Evolutionary conservation across 805 yeast species (phyloP).

Genomic region (Saccharomycopsis babjevae): DNA sequence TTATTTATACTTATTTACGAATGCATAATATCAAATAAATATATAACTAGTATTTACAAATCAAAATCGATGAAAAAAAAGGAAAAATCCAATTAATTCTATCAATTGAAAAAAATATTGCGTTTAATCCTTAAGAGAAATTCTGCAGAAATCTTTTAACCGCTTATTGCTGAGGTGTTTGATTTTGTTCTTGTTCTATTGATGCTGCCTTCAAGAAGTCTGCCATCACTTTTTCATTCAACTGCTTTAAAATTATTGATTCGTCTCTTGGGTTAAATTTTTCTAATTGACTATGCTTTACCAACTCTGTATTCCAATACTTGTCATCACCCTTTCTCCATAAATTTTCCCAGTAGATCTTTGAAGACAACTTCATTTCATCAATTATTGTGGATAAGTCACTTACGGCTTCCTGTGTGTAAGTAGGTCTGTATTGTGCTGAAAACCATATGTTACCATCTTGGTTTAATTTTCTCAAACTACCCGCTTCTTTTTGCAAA

Average conservation of each 20-base stretch:
- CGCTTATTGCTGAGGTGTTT: background rate
- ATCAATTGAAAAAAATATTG: no score
- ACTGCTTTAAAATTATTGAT: slow-evolving; percentile 51
- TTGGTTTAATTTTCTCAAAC: slow-evolving; percentile 58
- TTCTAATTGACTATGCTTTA: slow-evolving; percentile 52
- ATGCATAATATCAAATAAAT: no score
- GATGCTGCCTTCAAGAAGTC: slow-evolving; percentile 17
- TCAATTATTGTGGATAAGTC: slow-evolving; percentile 68
- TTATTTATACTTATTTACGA: no score
- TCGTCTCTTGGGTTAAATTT: slow-evolving; percentile 56
- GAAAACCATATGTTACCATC: slow-evolving; percentile 80
- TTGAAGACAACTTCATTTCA: slow-evolving; percentile 39
- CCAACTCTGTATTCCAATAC: slow-evolving; percentile 55
- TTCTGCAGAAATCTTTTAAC: no score
- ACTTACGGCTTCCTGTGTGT: slow-evolving; percentile 84
- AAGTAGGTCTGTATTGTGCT: slow-evolving; percentile 83
- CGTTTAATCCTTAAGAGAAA: no score
- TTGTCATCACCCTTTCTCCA: slow-evolving; percentile 80
- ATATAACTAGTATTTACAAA: no score
- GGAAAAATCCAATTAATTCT: no score
- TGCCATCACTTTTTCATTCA: slow-evolving; percentile 28
- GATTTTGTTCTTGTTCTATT: background rate
- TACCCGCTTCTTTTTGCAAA: slow-evolving; percentile 49
- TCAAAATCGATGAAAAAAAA: no score
- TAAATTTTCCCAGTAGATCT: slow-evolving; percentile 69